Base-by-base conservation (phyloP, 2,329 filamentous ascomycete species). In the Pseudogymnoascus sp. region DNA sequence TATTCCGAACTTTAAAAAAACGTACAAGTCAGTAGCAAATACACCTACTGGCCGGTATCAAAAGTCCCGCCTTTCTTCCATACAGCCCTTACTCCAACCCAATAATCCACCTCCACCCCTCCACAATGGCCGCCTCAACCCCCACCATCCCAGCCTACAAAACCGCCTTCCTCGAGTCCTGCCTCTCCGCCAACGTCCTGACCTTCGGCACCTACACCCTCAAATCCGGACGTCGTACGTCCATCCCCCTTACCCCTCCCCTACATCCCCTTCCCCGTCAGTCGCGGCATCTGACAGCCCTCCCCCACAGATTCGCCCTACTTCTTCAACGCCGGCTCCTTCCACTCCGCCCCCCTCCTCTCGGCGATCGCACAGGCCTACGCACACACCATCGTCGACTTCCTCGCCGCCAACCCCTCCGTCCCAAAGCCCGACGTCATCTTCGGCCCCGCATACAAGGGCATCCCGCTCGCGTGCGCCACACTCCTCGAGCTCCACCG, bases 391-490 rank as follows among this genome's bases (percentile, higher is more conserved):
- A 63, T 64, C 69, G 61, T 74, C 8, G 38, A 66, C 69, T 65
- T 69, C 26, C 64, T 64, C 3, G 29, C 29, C 7, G 14, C 43
- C 16, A 58, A 58, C 49, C 62, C 33, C 19, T 49, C 38, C 37
- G 60, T 61, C 43, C 66, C 59, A 21, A 62, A 29, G 83, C 70
- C 45, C 21, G 85, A 87, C 67, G 78, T 87, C 55, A 78, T 88
- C 64, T 88, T 87, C 71, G 84, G 84, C 2, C 85, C 85, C 2
- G 85, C 85, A 1, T 88, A 88, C 77, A 88, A 88, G 72, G 85
- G 85, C 8, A 86, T 88, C 61, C 83, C 84, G 0, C 78, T 88
- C 16, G 80, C 80, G 38, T 79, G 80, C 4, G 78, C 82, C 0
- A 79, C 83, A 5, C 75, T 81, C 7, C 78, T 81, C 68, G 81